A percentile compares a stretch with the other conserved stretches of the same genome.
Evolutionary conservation across 2,329 filamentous ascomycete species (phyloP).

Genomic region (Ophiostoma himal-ulmi): DNA sequence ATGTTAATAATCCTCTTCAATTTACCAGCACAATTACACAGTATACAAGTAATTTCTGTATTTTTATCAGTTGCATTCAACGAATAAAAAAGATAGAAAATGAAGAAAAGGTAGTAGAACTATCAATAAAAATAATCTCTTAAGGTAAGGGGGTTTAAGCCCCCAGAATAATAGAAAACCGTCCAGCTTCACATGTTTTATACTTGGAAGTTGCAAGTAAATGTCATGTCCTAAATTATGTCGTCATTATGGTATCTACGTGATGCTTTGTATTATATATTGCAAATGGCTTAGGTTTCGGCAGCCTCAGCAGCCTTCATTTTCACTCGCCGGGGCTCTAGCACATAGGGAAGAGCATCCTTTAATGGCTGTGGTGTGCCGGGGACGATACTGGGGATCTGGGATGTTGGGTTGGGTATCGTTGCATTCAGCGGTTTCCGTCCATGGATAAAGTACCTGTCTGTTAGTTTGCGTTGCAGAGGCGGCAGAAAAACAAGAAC

Average conservation of each 20-base stretch:
- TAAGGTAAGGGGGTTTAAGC: too few species aligned
- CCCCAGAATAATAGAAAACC: too few species aligned
- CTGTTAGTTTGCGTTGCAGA: neutral
- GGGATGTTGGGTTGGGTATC: neutral
- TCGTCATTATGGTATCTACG: neutral
- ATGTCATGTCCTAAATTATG: neutral
- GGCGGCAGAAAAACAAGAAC: neutral
- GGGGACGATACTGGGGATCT: neutral
- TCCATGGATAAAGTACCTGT: slow-evolving; percentile 20
- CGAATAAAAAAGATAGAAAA: neutral
- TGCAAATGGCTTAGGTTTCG: neutral
- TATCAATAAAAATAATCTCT: too few species aligned
- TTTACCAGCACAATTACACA: too few species aligned
- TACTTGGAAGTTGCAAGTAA: too few species aligned
- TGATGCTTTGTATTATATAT: neutral
- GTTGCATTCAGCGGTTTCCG: slow-evolving; percentile 17
- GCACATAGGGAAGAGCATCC: neutral
- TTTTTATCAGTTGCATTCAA: too few species aligned
- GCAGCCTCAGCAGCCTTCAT: neutral
- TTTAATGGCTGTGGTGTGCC: neutral
- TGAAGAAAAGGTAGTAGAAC: neutral
- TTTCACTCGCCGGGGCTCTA: neutral
- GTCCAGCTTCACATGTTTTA: too few species aligned
- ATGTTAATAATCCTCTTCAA: too few species aligned
- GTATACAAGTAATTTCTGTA: too few species aligned